phyloP scores from a whole-genome alignment of 1,284 basidiomycete species.

The Marasmius fiardii region DNA sequence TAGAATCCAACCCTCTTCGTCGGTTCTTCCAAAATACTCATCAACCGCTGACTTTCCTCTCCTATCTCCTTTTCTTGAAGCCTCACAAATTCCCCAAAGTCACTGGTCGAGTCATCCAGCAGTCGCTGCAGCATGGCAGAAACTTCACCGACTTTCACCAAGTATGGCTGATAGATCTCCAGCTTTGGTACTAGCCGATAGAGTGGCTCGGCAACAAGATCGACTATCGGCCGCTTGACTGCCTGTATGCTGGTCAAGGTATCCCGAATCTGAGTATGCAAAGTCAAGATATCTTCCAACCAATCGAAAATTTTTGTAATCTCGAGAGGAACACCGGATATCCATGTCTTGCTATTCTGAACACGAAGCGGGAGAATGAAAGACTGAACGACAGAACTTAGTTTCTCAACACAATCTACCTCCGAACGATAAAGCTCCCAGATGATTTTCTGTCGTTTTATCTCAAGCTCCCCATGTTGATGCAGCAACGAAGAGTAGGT shows the following conservation, averaged over 20 bases:
- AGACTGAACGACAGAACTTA: constrained; percentile 60
- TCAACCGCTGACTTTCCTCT: constrained; percentile 56
- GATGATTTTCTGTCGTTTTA: constrained; percentile 65
- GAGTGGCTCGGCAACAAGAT: constrained; percentile 55
- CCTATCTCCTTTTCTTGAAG: constrained; percentile 61
- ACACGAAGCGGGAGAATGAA: constrained; percentile 77
- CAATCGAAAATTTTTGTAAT: constrained; percentile 77
- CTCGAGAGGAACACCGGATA: constrained; percentile 69
- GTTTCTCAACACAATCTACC: constrained; percentile 59
- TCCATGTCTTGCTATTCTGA: constrained; percentile 67
- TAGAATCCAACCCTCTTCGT: constrained; percentile 72
- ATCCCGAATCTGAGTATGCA: constrained; percentile 64
- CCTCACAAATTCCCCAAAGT: constrained; percentile 83
- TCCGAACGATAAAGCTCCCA: constrained; percentile 70
- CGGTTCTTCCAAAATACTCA: constrained; percentile 72
- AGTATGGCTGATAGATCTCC: constrained; percentile 83
- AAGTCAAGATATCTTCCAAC: constrained; percentile 78
- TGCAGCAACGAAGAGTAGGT: constrained; percentile 9
- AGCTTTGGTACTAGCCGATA: constrained; percentile 59
- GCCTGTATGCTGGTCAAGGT: constrained; percentile 45
- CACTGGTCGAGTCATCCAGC: constrained; percentile 50
- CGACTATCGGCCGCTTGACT: constrained; percentile 43
- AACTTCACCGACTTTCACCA: constrained; percentile 68
- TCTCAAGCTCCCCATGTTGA: constrained; percentile 38
- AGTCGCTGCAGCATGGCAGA: constrained; percentile 52